Base-by-base conservation (phyloP, 345 rosid genomes). In the Combretum micranthum region DNA sequence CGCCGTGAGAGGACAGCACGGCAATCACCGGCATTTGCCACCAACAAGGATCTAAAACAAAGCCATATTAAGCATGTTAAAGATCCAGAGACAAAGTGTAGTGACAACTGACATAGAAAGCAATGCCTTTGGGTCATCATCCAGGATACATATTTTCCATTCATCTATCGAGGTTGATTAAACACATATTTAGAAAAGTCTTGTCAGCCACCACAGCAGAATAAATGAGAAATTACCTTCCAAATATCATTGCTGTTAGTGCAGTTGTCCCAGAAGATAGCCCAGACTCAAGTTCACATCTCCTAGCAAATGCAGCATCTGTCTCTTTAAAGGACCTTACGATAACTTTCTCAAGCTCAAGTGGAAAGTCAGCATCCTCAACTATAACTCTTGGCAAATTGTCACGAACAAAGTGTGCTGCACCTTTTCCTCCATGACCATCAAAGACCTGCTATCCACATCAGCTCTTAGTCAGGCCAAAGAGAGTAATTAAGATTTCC, bases 1-100 rank as follows among this genome's bases (percentile, higher is more conserved):
- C 53, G 43, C 48, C 78, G 75, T 19, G 88, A 91, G 48, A 88
- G 65, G 37, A 92, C 93, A 53, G 96, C 90, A 23, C 93, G 82
- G 48, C 90, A 92, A 69, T 92, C 98, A 43, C 98, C 95, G 44
- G 88, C 96, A 59, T 92, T 92, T 69, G 98, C 96, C 69, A 92
- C 93, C 20, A 88, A 82, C 45, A 86, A 66, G 20, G 85, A 86
- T 76, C 94, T 81, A 32, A 65, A 21, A 4, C 59, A 64, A 53
- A 43, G 12, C 20, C 20, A 21, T 44, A 47, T 23, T 2, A 0
- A 21, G 11, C 14, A 52, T 61, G n/a, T 43, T 20, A 52, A 18
- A 42, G 23, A 14, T 16, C 39, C 26, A 14, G 0, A 50, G 20
- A 16, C 11, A 11, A 18, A 18, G 13, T 19, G 10, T 46, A 7